Percentiles rank a stretch among this genome's conserved stretches.
Evolutionary conservation across 305 asterid species (phyloP).

Genomic region (Solanum aculeatissimum): DNA sequence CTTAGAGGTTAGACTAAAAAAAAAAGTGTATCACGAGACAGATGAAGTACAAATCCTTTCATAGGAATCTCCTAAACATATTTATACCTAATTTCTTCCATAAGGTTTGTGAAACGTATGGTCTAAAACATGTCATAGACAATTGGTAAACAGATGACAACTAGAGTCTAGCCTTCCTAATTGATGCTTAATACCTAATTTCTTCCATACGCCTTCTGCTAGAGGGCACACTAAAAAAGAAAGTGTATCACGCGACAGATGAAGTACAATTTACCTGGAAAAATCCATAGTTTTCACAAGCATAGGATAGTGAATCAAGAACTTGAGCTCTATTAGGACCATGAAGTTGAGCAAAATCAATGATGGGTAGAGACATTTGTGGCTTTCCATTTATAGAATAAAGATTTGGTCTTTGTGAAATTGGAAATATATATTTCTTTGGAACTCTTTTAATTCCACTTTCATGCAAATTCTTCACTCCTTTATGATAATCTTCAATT

Average conservation of each 20-base stretch:
- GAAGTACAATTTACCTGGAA: conserved; percentile 48
- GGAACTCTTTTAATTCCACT: conserved; percentile 59
- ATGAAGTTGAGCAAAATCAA: conserved; percentile 49
- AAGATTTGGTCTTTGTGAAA: conserved; percentile 50
- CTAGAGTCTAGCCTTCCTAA: too few relatives aligned
- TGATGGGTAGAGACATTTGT: conserved; percentile 32
- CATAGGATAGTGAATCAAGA: conserved; percentile 44
- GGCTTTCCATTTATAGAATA: background rate
- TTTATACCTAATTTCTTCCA: too few relatives aligned
- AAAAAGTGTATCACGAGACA: background rate
- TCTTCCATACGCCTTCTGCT: too few relatives aligned
- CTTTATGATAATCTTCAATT: conserved; percentile 37
- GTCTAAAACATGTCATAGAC: background rate
- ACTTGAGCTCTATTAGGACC: conserved; percentile 49
- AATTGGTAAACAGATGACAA: too few relatives aligned
- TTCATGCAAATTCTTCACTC: conserved; percentile 58
- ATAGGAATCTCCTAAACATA: background rate
- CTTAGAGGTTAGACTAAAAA: background rate
- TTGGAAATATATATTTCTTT: conserved; percentile 49
- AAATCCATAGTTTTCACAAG: conserved; percentile 66
- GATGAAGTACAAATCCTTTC: background rate
- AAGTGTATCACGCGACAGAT: background rate
- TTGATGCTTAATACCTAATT: too few relatives aligned
- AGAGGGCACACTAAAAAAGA: background rate
- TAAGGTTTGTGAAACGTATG: background rate